These are phyloP conservation scores for Cladophialophora carrionii DNA, from an alignment of 2,329 filamentous ascomycete genomes.

Conservation along the genomic window DNA sequence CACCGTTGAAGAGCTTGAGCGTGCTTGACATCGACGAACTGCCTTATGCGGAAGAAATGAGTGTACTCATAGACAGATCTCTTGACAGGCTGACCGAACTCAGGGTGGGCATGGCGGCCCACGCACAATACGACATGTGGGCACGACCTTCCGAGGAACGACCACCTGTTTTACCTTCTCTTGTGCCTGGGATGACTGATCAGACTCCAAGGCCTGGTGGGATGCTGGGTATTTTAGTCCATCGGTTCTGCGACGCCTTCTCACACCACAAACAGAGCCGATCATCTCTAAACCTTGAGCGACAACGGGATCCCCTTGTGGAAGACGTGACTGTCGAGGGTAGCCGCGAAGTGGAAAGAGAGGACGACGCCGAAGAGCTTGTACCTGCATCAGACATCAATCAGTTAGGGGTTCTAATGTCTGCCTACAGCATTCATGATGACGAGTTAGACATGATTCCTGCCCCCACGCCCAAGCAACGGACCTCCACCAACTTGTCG, in stretches of 20 bases:
- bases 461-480: constrained; percentile 18
- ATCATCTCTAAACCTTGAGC: constrained; percentile 4
- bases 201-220: constrained; percentile 62
- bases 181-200: constrained; percentile 50
- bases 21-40: constrained; percentile 82
- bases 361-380: constrained; percentile 16
- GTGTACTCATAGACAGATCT: constrained; percentile 73
- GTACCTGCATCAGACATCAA: constrained; percentile 28
- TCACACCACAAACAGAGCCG: constrained; percentile 22
- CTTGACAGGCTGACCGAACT: constrained; percentile 69
- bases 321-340: constrained; percentile 3
- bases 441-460: constrained; percentile 21
- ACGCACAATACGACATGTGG: constrained; percentile 51
- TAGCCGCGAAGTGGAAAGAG: constrained; percentile 14
- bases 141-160: constrained; percentile 34
- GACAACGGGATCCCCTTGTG: constrained; percentile 6
- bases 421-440: constrained; percentile 33
- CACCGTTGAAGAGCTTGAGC: constrained; percentile 72
- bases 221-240: constrained; percentile 69
- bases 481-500: constrained; percentile 2
- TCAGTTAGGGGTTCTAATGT: constrained; percentile 33
- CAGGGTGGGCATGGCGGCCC: constrained; percentile 69
- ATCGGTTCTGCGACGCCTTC: constrained; percentile 63
- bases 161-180: constrained; percentile 28
- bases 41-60: constrained; percentile 82